Evolutionary conservation across 192 early-diverging fungal genomes (phyloP).

Genomic region (Podochytrium sp.): DNA sequence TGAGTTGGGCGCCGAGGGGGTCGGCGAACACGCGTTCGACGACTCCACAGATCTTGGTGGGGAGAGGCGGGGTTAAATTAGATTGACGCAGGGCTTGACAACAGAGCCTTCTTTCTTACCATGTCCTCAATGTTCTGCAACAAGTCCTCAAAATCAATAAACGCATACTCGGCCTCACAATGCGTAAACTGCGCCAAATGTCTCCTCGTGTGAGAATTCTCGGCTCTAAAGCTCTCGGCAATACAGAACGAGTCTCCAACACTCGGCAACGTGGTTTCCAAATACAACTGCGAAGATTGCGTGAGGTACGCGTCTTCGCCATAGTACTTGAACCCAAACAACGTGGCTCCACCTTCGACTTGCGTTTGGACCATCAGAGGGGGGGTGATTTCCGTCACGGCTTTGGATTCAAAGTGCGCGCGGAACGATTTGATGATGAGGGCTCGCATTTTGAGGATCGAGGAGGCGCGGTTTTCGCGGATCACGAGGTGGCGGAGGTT

Average conservation of each 20-base stretch:
- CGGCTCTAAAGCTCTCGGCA: slow-evolving; percentile 96
- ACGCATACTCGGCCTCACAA: slow-evolving; percentile 94
- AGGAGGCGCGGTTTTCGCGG: slow-evolving; percentile 88
- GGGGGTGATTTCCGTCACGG: slow-evolving; percentile 91
- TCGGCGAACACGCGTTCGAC: slow-evolving; percentile 80
- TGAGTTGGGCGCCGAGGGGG: slow-evolving; percentile 71
- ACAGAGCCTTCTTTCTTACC: slow-evolving; percentile 63
- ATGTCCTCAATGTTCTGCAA: slow-evolving; percentile 87
- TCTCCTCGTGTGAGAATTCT: slow-evolving; percentile 94
- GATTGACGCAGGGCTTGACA: too few relatives aligned
- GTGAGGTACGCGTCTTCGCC: slow-evolving; percentile 96
- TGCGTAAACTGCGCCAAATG: slow-evolving; percentile 96
- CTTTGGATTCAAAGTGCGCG: slow-evolving; percentile 82
- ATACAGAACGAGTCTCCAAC: slow-evolving; percentile 96
- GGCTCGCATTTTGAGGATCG: slow-evolving; percentile 84
- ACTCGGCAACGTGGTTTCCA: slow-evolving; percentile 93
- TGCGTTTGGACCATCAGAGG: slow-evolving; percentile 99
- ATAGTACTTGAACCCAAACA: slow-evolving; percentile 97
- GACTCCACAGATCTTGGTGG: slow-evolving; percentile 40
- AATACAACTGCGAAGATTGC: slow-evolving; percentile 97
- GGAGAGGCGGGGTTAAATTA: too few relatives aligned
- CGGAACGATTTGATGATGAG: slow-evolving; percentile 93
- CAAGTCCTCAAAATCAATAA: slow-evolving; percentile 91
- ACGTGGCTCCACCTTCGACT: slow-evolving; percentile 95
- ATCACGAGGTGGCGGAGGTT: slow-evolving; percentile 97